phyloP scores from a whole-genome alignment of 2,329 filamentous ascomycete genomes.

The Xylaria arbuscula region DNA sequence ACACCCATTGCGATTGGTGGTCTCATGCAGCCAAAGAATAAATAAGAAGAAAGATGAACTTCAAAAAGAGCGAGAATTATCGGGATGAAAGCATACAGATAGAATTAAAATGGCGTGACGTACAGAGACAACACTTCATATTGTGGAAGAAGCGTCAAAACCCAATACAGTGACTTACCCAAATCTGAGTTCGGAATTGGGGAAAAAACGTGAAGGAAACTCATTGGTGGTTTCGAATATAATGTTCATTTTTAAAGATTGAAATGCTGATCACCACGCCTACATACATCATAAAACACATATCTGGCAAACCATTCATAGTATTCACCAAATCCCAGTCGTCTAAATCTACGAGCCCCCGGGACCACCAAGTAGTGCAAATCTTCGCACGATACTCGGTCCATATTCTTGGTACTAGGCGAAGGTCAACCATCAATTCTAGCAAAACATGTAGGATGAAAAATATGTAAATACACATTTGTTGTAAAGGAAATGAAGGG shows the following conservation, averaged over 20 bases:
- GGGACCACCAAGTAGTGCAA: constrained; percentile 91
- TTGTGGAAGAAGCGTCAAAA: not conserved
- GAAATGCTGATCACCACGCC: constrained; percentile 1
- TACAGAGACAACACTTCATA: not conserved
- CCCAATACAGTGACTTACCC: too few relatives aligned
- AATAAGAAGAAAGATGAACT: too few relatives aligned
- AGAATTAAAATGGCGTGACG: not conserved
- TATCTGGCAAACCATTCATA: constrained; percentile 4
- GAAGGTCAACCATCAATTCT: constrained; percentile 5
- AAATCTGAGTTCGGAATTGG: not conserved
- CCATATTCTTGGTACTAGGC: constrained; percentile 91
- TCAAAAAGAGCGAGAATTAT: too few relatives aligned
- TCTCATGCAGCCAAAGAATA: too few relatives aligned
- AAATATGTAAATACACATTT: not conserved
- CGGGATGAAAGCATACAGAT: too few relatives aligned
- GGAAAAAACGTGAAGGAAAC: too few relatives aligned
- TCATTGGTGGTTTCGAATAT: not conserved
- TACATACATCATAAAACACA: constrained; percentile 11
- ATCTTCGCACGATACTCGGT: constrained; percentile 93
- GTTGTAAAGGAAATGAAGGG: not conserved
- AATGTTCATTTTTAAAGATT: constrained; percentile 10
- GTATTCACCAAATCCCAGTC: constrained; percentile 11
- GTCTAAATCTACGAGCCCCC: constrained; percentile 72
- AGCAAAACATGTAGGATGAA: not conserved
- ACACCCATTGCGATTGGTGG: too few relatives aligned